Conservation (phyloP, 2,329 filamentous ascomycete genomes). For the Colletotrichum aenigma region DNA sequence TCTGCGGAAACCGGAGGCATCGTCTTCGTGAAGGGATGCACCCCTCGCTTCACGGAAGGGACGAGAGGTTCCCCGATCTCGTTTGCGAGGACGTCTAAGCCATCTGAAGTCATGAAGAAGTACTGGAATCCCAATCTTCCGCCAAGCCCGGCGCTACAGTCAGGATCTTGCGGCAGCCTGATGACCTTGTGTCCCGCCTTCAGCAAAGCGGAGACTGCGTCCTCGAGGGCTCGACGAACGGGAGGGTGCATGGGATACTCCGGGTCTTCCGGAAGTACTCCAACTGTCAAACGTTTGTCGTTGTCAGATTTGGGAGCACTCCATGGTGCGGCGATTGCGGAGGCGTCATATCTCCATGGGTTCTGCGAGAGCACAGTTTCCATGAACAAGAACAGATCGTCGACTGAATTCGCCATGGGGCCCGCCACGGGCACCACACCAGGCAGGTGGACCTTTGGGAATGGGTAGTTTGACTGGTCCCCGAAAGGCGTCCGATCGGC, state of each 20-base stretch:
- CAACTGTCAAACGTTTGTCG: conserved; percentile 43
- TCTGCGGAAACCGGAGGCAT: conserved; percentile 30
- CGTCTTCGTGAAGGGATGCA: conserved; percentile 25
- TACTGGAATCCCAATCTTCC: conserved; percentile 42
- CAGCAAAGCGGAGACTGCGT: conserved; percentile 40
- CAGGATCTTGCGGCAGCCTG: conserved; percentile 30
- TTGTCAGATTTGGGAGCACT: conserved; percentile 26
- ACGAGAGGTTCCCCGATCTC: conserved; percentile 46
- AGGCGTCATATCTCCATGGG: conserved; percentile 50
- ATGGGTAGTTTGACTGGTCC: neutral
- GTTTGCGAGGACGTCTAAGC: conserved; percentile 34
- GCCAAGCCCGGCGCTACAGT: conserved; percentile 29
- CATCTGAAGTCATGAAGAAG: conserved; percentile 36
- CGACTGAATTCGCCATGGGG: conserved; percentile 43
- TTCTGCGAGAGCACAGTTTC: conserved; percentile 39
- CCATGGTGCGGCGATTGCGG: conserved; percentile 50
- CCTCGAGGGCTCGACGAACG: conserved; percentile 47
- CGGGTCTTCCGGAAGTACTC: conserved; percentile 50
- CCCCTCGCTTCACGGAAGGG: conserved; percentile 33
- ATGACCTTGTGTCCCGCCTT: conserved; percentile 50
- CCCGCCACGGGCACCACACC: conserved; percentile 43
- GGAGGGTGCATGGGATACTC: conserved; percentile 55
- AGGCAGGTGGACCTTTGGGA: conserved; percentile 8
- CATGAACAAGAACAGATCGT: conserved; percentile 45
- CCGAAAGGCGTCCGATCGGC: conserved; percentile 29